Conservation (phyloP, 2,329 filamentous ascomycete species). For the Cryphonectria carpinicola region DNA sequence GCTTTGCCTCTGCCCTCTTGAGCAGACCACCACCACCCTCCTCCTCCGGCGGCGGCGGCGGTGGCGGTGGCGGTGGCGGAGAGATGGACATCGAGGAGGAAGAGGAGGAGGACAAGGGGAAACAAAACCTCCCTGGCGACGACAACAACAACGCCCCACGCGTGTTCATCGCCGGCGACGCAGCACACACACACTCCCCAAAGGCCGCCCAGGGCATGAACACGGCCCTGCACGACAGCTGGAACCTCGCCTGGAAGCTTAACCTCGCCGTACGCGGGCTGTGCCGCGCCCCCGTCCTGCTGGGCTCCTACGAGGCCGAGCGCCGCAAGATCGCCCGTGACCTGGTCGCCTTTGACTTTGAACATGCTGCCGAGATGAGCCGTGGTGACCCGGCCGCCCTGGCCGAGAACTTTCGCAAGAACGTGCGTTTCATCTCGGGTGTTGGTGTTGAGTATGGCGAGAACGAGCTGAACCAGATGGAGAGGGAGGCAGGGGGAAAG, state of each 20-base stretch:
- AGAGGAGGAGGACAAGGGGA: background rate
- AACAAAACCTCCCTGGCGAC: background rate
- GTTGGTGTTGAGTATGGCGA: conserved; percentile 59
- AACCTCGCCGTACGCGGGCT: conserved; percentile 59
- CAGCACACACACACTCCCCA: conserved; percentile 73
- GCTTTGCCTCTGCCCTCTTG: conserved; percentile 62
- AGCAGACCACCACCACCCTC: background rate
- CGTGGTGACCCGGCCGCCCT: conserved; percentile 66
- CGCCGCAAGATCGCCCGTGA: conserved; percentile 64
- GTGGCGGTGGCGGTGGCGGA: no score
- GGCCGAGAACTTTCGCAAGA: conserved; percentile 70
- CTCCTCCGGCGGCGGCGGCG: no score
- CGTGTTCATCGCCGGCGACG: conserved; percentile 72
- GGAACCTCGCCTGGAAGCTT: conserved; percentile 62
- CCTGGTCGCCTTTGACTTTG: conserved; percentile 62
- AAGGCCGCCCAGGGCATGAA: conserved; percentile 75
- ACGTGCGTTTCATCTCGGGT: conserved; percentile 74
- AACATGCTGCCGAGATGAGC: conserved; percentile 61
- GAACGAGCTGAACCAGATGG: conserved; percentile 22
- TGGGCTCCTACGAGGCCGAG: conserved; percentile 66
- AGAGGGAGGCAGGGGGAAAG: background rate
- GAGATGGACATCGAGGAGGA: background rate
- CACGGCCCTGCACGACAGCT: conserved; percentile 61
- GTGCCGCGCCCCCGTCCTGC: conserved; percentile 52
- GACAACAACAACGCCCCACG: conserved; percentile 44